Base-by-base conservation (phyloP, 192 early-diverging fungal species). In the Gamsiella multidivaricata region DNA sequence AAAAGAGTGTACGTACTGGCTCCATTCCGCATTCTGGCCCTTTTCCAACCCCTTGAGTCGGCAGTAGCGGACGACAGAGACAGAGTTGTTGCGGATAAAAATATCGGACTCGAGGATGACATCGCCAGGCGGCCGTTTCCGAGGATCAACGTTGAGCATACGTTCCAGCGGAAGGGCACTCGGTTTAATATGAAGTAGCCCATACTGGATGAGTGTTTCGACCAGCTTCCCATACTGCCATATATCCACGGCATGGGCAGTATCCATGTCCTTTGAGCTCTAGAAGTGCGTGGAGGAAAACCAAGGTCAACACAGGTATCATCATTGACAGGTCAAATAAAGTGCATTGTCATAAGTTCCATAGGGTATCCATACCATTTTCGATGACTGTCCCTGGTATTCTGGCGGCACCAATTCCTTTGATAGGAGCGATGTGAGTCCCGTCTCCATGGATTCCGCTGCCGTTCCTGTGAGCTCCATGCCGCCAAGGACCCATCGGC, bases 401-500 rank as follows among this genome's bases (percentile, higher is more conserved):
- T 76, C 72, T 55, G 72, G 72, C 18, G 72, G 72, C 11, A 76
- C 59, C 12, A 76, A 31, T 26, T 76, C 72, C 22, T 76, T 41
- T 9, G 72, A 68, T 29, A 76, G 31, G 3, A 76, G 42, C 10
- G 72, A 76, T 3, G 65, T 76, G 7, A 76, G 50, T 23, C 72
- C 72, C 5, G 52, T 26, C 15, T 61, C 58, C 20, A 36, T 61
- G 9, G 58, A 68, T 47, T 76, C 72, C 31, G 49, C 65, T 2
- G 62, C 72, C 22, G 72, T 76, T 61, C 65, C 72, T 49, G 72
- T 76, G 31, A 76, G 68, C 15, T 76, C 72, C 72, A 76, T 76
- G 18, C 72, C 72, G 4, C 72, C 72, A 4, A 76, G 55, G 3
- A 78, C 74, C 74, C 74, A 78, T 28, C 74, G 74, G 15, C 74